Base-by-base conservation (phyloP, 768 basidiomycete species). In the Psilocybe cubensis region DNA sequence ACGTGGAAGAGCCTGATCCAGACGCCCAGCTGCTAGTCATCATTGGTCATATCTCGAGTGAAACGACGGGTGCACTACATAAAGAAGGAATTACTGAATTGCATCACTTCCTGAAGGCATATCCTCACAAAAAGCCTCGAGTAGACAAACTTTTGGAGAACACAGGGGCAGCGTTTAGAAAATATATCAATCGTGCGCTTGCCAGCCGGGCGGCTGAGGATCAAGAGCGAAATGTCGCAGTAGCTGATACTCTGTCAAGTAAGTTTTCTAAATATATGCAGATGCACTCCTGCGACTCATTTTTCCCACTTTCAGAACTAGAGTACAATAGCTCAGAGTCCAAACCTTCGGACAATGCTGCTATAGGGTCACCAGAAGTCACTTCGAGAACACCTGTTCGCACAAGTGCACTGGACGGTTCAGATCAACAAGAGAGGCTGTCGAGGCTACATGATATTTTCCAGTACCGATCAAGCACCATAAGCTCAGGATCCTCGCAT, bases 41-140 rank as follows among this genome's bases (percentile, higher is more conserved):
- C 63, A 91, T 94, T 65, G 87, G 86, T 40, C 90, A 94, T 68
- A 92, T 92, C 57, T 93, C 91, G 28, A 91, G 89, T 68, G 90
- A 94, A 74, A 91, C 92, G 21, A 92, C 92, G 3, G 92, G 91
- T 14, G 91, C 91, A 14, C 77, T 93, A 75, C 91, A 94, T 70
- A 94, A 94, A 72, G 93, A 96, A 70, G 93, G 94, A 3, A 95
- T 98, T 54, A 96, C 94, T 3, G 94, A 96, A 65, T 77, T 99
- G 21, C 94, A 98, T 70, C 88, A 94, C 31, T 98, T 95, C 78
- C 74, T 98, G 66, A 95, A 95, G 74, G 88, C 87, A 25, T 86
- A 97, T 68, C 95, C 94, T 0, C 86, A 93, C 64, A 94, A 93
- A 68, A 83, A 84, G 66, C 75, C 85, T 2, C 85, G 85, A 40